These are phyloP conservation scores for Emericellopsis cladophorae DNA, from an alignment of 2,329 filamentous ascomycete species.

Conservation along the genomic window DNA sequence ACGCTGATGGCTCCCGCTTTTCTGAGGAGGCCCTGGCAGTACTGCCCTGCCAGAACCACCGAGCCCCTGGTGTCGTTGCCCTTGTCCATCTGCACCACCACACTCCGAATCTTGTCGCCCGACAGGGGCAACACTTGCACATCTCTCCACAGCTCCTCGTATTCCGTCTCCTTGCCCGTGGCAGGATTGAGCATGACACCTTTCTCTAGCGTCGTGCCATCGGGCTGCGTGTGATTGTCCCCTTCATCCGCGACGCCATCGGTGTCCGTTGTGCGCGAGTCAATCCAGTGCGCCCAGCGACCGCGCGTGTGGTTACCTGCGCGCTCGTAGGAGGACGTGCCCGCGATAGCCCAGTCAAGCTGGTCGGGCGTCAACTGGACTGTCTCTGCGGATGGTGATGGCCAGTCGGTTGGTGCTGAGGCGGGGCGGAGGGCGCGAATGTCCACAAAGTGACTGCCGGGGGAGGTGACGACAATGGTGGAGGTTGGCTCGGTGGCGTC, in stretches of 20 bases:
- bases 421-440: slow-evolving; percentile 35
- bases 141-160: slow-evolving; percentile 57
- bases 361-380: slow-evolving; percentile 11
- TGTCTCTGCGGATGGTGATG: neutral
- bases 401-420: slow-evolving; percentile 6
- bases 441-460: slow-evolving; percentile 44
- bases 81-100: slow-evolving; percentile 5
- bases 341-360: slow-evolving; percentile 56
- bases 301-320: slow-evolving; percentile 20
- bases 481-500: slow-evolving; percentile 45
- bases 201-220: slow-evolving; percentile 36
- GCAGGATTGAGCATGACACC: slow-evolving; percentile 47
- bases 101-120: slow-evolving; percentile 1
- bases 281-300: slow-evolving; percentile 47
- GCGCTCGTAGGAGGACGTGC: slow-evolving; percentile 29
- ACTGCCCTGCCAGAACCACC: slow-evolving; percentile 38
- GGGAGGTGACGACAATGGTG: slow-evolving; percentile 52
- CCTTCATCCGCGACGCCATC: slow-evolving; percentile 38
- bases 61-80: slow-evolving; percentile 26
- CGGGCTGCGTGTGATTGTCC: slow-evolving; percentile 33
- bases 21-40: slow-evolving; percentile 42
- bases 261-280: slow-evolving; percentile 31
- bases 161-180: slow-evolving; percentile 34
- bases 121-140: slow-evolving; percentile 15
- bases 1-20: slow-evolving; percentile 25